phyloP scores from a whole-genome alignment of 1,284 basidiomycete genomes.

The Ceratobasidium sp. region DNA sequence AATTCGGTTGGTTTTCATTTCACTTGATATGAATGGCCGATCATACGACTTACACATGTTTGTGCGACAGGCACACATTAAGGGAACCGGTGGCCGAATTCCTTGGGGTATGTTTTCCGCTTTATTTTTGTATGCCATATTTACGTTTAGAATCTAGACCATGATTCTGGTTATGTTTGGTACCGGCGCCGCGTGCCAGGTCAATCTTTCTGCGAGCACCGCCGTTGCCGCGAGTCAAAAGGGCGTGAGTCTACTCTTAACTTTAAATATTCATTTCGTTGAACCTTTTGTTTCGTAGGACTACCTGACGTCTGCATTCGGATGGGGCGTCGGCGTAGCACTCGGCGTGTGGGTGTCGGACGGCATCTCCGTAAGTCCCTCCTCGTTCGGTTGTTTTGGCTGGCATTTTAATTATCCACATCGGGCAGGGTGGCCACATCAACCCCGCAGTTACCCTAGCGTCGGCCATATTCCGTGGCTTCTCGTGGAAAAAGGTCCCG shows the following conservation, averaged over 20 bases:
- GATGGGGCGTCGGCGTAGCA: constrained; percentile 7
- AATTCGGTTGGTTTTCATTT: constrained; percentile 17
- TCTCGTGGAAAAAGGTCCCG: constrained; percentile 77
- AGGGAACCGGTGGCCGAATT: constrained; percentile 74
- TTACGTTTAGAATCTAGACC: background rate
- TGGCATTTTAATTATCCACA: background rate
- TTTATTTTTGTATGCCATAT: background rate
- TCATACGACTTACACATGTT: background rate
- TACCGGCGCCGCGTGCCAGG: constrained; percentile 41
- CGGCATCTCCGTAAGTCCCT: constrained; percentile 17
- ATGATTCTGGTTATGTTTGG: constrained; percentile 42
- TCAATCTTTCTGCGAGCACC: constrained; percentile 29
- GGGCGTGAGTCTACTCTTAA: constrained; percentile 18
- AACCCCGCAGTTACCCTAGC: constrained; percentile 79
- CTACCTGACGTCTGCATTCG: constrained; percentile 35
- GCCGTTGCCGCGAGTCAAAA: constrained; percentile 31
- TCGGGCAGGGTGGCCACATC: constrained; percentile 68
- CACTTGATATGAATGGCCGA: background rate
- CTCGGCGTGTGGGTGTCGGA: constrained; percentile 21
- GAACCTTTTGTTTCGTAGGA: background rate
- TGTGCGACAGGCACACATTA: constrained; percentile 46
- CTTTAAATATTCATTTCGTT: background rate
- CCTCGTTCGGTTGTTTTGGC: too few relatives aligned
- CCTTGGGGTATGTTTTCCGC: constrained; percentile 53
- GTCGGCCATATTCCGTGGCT: constrained; percentile 70